phyloP scores from a whole-genome alignment of 805 yeast species.

The Hanseniaspora pseudoguilliermondii region DNA sequence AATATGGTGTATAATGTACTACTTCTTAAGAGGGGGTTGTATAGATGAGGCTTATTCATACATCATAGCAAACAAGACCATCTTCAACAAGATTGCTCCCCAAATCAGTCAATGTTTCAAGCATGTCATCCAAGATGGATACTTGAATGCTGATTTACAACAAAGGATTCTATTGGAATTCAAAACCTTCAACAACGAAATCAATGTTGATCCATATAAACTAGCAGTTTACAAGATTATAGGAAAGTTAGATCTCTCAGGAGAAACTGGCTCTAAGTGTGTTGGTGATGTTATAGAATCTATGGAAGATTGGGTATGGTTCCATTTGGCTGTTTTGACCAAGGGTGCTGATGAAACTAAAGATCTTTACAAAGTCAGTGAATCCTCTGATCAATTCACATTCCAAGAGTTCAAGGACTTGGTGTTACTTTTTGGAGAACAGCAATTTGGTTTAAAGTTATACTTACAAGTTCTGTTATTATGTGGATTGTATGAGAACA shows the following conservation, averaged over 20 bases:
- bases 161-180: slow-evolving; percentile 68
- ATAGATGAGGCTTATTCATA: slow-evolving; percentile 64
- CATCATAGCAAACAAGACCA: slow-evolving; percentile 47
- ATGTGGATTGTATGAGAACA: slow-evolving; percentile 70
- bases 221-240: slow-evolving; percentile 80
- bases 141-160: slow-evolving; percentile 52
- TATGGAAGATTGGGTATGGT: slow-evolving; percentile 95
- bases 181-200: slow-evolving; percentile 59
- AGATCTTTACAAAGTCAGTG: slow-evolving; percentile 32
- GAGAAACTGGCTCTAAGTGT: slow-evolving; percentile 33
- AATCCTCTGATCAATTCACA: slow-evolving; percentile 46
- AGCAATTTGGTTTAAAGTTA: slow-evolving; percentile 51
- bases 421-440: slow-evolving; percentile 58
- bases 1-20: slow-evolving; percentile 87
- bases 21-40: slow-evolving; percentile 73
- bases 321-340: slow-evolving; percentile 64
- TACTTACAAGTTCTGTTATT: slow-evolving; percentile 64
- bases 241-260: slow-evolving; percentile 57
- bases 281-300: slow-evolving; percentile 62
- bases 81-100: slow-evolving; percentile 74
- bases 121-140: slow-evolving; percentile 46
- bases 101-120: slow-evolving; percentile 69
- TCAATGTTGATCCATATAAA: slow-evolving; percentile 73
- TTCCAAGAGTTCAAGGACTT: slow-evolving; percentile 61
- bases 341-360: slow-evolving; percentile 39